Evolutionary conservation across 2,329 filamentous ascomycete species (phyloP), one percentile per base, ranked within the genome.

Genomic region (Tolypocladium inflatum): DNA sequence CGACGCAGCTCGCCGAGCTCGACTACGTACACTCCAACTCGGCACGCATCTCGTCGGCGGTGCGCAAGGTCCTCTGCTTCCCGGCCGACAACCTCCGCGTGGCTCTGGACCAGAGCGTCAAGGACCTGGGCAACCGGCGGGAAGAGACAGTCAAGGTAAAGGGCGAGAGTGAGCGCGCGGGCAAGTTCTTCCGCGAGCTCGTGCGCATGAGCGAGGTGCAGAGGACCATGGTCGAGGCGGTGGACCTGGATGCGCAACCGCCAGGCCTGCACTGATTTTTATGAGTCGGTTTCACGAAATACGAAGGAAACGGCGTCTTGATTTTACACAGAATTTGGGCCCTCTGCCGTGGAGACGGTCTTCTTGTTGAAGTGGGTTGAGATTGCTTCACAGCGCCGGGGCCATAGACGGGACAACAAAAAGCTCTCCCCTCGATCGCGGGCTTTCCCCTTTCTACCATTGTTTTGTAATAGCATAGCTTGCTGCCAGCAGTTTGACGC

Each of bases 11-110:
- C 42, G 77, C 83, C 9, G 82, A 88, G 21, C 85, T 96, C 68
- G 94, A 99, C 75, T 99, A 97, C 70, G 90, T 94, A 1, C 94
- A 99, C 73, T 76, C 84, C 63, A 99, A 99, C 76, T 85, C 91
- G 51, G 79, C 82, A 21, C 89, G 94, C 57, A 95, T 99, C 67
- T 87, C 90, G 26, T 81, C 84, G 33, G 89, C 95, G 57, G 91
- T 96, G 48, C 90, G 93, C 64, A 90, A 91, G 70, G 91, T 96
- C 10, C 83, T 99, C 43, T 90, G 90, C 60, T 86, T 89, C 66
- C 94, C 94, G 1, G 90, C 92, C 1, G 89, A 93, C 67, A 91
- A 91, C 66, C 83, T 99, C 9, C 87, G 91, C 57, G 86, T 91
- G 50, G 87, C 88, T 56, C 82, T 99, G 37, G 88, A 95, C 66